Base-by-base conservation (phyloP, 371 early-diverging fungal species). In the Haplosporangium sp. region DNA sequence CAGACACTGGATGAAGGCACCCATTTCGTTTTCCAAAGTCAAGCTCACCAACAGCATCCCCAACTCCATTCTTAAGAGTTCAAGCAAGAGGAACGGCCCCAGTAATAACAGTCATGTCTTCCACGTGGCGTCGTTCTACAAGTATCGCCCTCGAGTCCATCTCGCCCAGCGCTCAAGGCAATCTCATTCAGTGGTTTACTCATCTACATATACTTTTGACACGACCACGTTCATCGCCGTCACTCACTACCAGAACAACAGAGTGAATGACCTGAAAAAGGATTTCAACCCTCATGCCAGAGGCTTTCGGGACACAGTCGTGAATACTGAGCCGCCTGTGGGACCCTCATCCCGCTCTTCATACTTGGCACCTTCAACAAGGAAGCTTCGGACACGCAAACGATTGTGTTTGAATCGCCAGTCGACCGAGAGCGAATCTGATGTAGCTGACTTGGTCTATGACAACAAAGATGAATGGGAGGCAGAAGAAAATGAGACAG, bases 241-340 rank as follows among this genome's bases (percentile, higher is more conserved):
- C 9, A 87, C 88, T 38, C 88, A 88, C 58, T 88, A 88, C 54
- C 88, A 88, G 55, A 88, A 85, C 71, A 54, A 74, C 51, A 67
- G 59, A 16, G 85, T 87, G 18, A 88, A 87, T 51, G 61, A 59
- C 37, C 62, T 88, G 36, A 88, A 88, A 62, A 87, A 87, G 65
- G 75, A 73, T 43, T 67, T 75, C 55, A 86, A 87, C 51, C 88
- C 87, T 8, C 87, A 86, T 48, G 87, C 87, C 37, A 86, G 84
- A 72, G 87, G 84, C 6, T 88, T 87, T 37, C 70, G 75, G 5
- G 66, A 61, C 23, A 52, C 47, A 0, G 45, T 55, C 18, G 53
- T 42, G 16, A 52, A 37, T 0, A 1, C 40, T 13, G 5, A 20
- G 1, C 18, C 54, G 3, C 36, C 47, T 7, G 55, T 45, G 42